Base-by-base conservation (phyloP, 495 filamentous ascomycete genomes). In the Neurospora hispaniola region DNA sequence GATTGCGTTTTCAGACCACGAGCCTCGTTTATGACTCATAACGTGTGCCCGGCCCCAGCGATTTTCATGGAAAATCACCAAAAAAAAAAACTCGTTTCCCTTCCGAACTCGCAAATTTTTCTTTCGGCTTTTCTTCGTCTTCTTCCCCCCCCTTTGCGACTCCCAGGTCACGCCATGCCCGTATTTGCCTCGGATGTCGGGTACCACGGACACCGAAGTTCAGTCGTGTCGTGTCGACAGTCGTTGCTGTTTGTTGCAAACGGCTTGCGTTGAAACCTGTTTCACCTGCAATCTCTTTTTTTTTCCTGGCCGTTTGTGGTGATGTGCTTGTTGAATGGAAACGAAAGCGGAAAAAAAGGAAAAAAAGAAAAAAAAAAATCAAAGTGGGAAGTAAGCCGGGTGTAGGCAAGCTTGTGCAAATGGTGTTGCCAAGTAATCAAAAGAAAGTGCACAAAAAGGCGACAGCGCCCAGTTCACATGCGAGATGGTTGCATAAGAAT, bases 21-120 rank as follows among this genome's bases (percentile, higher is more conserved):
- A 75, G 72, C 75, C 73, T 78, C 42, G 69, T 73, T 71, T 73
- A 42, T 78, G 75, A 78, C 75, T 78, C 76, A 78, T 71, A 71
- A 41, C 70, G 18, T 66, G 42, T 39, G 70, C 72, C 71, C 74
- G 54, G 54, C 10, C 70, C 70, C 23, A 31, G 41, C 23, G 35
- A 44, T 48, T 71, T 27, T 42, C 70, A 71, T 35, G 70, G 38
- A 9, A 44, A 59, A 7, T 23, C 16, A 16, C 12, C 31, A n/a
- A 18, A 48, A 59, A n/a, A n/a, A 62, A 62, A 62, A 62, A 35
- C 54, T 62, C 54, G 54, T 62, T 62, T 62, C 31, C 54, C 5
- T 31, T 27, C 23, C 54, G 54, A 62, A 62, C 12, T 62, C 27
- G 54, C 54, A 62, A 35, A 62, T 62, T 62, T 62, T 62, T 18